phyloP scores from a whole-genome alignment of 768 basidiomycete genomes.

The Boletus subcaerulescens region DNA sequence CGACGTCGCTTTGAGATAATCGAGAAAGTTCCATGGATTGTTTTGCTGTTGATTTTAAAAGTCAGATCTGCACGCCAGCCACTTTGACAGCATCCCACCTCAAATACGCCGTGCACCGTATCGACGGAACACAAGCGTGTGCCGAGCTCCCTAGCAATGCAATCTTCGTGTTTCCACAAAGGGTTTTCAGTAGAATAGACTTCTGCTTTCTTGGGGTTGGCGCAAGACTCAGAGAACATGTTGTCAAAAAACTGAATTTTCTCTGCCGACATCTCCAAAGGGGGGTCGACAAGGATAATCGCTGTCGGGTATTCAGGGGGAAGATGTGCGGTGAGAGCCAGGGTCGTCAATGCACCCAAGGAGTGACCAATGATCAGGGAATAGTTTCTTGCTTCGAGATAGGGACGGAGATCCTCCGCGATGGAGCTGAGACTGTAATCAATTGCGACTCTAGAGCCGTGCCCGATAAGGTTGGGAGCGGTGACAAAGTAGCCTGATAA shows the following conservation, averaged over 20 bases:
- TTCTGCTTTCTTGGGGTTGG: conserved; percentile 1
- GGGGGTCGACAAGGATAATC: conserved; percentile 22
- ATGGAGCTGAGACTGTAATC: conserved; percentile 15
- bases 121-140: too few relatives aligned
- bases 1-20: background rate
- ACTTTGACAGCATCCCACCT: background rate
- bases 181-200: conserved; percentile 1
- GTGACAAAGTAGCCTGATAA: conserved; percentile 19
- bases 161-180: too few relatives aligned
- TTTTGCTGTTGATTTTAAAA: conserved; percentile 5
- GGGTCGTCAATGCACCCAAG: conserved; percentile 1
- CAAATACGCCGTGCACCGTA: background rate
- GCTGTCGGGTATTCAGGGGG: conserved; percentile 5
- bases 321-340: conserved; percentile 5
- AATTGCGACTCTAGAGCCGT: conserved; percentile 3
- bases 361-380: conserved; percentile 23
- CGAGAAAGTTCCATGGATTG: conserved; percentile 19
- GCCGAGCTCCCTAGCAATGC: too few relatives aligned
- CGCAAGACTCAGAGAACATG: background rate
- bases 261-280: background rate
- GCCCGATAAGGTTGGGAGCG: conserved; percentile 21
- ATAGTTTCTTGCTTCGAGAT: conserved; percentile 11
- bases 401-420: conserved; percentile 14
- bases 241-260: background rate
- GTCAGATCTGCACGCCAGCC: background rate